Evolutionary conservation across 345 rosid genomes (phyloP).

Genomic region (Camelina hispida): DNA sequence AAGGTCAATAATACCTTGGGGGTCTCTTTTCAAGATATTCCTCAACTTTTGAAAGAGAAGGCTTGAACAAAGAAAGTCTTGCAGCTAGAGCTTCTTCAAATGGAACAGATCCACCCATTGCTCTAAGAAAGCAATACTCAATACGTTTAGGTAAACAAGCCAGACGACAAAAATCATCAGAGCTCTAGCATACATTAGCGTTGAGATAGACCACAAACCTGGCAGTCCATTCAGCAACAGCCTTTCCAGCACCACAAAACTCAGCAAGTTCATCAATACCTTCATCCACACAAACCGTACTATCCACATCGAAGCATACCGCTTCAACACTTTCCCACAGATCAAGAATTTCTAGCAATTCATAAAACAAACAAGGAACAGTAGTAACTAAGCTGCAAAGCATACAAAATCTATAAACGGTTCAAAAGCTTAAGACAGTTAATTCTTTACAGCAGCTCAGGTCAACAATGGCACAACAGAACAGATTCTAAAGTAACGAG

Average conservation of each 20-base stretch:
- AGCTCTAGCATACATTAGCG: not conserved
- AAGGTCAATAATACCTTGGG: slow-evolving; percentile 65
- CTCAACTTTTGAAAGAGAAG: slow-evolving; percentile 76
- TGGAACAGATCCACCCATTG: slow-evolving; percentile 96
- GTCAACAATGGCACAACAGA: slow-evolving; percentile 8
- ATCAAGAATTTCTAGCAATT: slow-evolving; percentile 64
- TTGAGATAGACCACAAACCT: slow-evolving; percentile 56
- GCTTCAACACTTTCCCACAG: slow-evolving; percentile 80
- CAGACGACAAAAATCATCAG: slow-evolving; percentile 4
- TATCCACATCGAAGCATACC: slow-evolving; percentile 98
- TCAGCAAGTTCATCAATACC: slow-evolving; percentile 98
- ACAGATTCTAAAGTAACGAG: not conserved
- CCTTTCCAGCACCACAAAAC: slow-evolving; percentile 96
- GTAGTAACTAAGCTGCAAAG: slow-evolving; percentile 20
- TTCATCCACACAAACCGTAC: slow-evolving; percentile 95
- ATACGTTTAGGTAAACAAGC: slow-evolving; percentile 13
- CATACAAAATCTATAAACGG: not conserved
- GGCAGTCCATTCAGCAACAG: slow-evolving; percentile 97
- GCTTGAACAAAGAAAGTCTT: slow-evolving; percentile 81
- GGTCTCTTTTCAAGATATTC: slow-evolving; percentile 79
- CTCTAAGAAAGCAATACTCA: slow-evolving; percentile 52
- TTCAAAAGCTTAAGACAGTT: slow-evolving; percentile 3
- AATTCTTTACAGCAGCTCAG: not conserved
- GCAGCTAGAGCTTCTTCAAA: slow-evolving; percentile 96
- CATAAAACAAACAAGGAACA: slow-evolving; percentile 39